Evolutionary conservation across 352 stramenopile genomes (phyloP).

Genomic region (Phytopythium aichiense): DNA sequence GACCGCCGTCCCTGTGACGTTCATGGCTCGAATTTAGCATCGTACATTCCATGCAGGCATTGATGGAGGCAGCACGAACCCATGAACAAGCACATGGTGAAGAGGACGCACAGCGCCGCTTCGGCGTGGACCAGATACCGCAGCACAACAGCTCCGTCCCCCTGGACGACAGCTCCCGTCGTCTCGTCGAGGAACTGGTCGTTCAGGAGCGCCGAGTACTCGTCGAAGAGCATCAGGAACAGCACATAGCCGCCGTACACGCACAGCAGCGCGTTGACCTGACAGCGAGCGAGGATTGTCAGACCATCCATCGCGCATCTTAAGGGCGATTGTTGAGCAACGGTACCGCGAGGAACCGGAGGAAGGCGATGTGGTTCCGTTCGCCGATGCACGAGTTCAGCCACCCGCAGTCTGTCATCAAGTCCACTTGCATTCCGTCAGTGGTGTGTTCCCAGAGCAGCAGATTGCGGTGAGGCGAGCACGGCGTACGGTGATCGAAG

Average conservation of each 20-base stretch:
- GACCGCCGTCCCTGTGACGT: constrained; percentile 18
- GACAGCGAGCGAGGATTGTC: not conserved
- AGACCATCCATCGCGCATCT: not conserved
- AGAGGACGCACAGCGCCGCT: constrained; percentile 30
- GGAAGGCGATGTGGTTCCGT: constrained; percentile 48
- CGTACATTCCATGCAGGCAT: not conserved
- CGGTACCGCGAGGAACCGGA: constrained; percentile 49
- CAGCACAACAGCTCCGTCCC: constrained; percentile 33
- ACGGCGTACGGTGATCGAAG: constrained; percentile 54
- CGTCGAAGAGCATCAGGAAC: constrained; percentile 32
- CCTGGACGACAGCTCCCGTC: constrained; percentile 29
- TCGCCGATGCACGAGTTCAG: constrained; percentile 68
- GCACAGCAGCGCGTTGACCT: constrained; percentile 52
- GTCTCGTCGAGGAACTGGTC: constrained; percentile 42
- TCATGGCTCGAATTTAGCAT: too few species aligned
- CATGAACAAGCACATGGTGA: constrained; percentile 47
- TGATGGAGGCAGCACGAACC: constrained; percentile 13
- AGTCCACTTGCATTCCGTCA: not conserved
- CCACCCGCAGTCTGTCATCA: constrained; percentile 43
- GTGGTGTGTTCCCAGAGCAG: not conserved
- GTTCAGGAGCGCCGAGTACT: constrained; percentile 33
- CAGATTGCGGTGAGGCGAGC: not conserved
- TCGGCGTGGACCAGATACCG: constrained; percentile 52
- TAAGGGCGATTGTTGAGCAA: not conserved
- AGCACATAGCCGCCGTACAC: constrained; percentile 52